These are phyloP conservation scores for Neohortaea acidophila DNA, from an alignment of 495 filamentous ascomycete genomes.

Conservation along the genomic window DNA sequence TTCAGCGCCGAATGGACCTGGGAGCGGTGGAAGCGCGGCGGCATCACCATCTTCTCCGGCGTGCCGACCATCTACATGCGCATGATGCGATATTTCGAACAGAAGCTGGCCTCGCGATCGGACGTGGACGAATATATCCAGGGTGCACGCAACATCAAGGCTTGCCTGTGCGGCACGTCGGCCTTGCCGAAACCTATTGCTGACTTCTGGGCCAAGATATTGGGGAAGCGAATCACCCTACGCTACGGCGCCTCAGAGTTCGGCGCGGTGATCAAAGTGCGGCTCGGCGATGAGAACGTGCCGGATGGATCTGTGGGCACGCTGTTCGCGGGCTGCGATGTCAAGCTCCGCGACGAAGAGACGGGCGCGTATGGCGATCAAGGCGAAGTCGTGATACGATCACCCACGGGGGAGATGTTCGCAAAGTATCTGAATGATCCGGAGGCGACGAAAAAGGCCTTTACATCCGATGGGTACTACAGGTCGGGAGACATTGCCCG, in stretches of 20 bases:
- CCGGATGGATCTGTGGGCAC: conserved; percentile 34
- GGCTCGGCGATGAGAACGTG: conserved; percentile 24
- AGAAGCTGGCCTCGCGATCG: conserved; percentile 12
- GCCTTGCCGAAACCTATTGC: conserved; percentile 34
- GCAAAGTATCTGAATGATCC: conserved; percentile 32
- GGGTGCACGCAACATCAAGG: conserved; percentile 29
- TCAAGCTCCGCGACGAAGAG: conserved; percentile 15
- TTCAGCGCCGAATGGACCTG: conserved; percentile 37
- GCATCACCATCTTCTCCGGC: conserved; percentile 34
- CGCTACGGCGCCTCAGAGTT: conserved; percentile 37
- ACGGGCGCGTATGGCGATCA: conserved; percentile 18
- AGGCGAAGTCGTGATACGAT: conserved; percentile 32
- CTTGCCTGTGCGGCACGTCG: conserved; percentile 33
- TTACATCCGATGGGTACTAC: conserved; percentile 32
- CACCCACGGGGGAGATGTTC: conserved; percentile 31
- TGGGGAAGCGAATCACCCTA: conserved; percentile 30
- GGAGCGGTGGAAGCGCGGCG: conserved; percentile 33
- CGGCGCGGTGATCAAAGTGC: conserved; percentile 32
- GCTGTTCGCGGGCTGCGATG: conserved; percentile 23
- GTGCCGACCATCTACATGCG: conserved; percentile 40
- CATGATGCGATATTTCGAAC: conserved; percentile 34
- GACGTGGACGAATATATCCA: conserved; percentile 25
- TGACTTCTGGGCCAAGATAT: conserved; percentile 32
- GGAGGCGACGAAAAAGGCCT: conserved; percentile 27
- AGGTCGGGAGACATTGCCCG: conserved; percentile 35